Base-by-base conservation (phyloP, 768 basidiomycete genomes). In the Mycena crocata region DNA sequence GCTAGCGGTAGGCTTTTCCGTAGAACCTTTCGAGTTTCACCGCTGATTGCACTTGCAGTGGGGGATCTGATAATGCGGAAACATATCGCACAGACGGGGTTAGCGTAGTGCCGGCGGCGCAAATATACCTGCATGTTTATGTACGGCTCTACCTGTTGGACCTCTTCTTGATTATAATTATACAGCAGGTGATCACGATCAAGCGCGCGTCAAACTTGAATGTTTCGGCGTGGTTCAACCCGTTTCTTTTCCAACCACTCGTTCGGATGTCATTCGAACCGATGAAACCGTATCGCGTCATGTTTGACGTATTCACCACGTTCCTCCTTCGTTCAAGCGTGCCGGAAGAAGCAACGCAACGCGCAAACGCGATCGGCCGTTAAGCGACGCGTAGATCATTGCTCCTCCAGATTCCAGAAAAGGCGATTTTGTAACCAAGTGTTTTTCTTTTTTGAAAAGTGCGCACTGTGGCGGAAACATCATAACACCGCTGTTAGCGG, bases 1-100 rank as follows among this genome's bases (percentile, higher is more conserved):
- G 80, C 86, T 19, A 87, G 86, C 69, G 88, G 90, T 89, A 62
- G 57, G 85, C 28, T 15, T 35, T 15, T 40, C 6, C 32, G 3
- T n/a, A 52, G 14, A 12, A 21, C 23, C 2, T 13, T 32, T 24
- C 23, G 51, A 34, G 6, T 14, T 17, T 21, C 14, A 23, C 37
- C 35, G 37, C 39, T 52, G 35, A 59, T 56, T 13, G 2, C 30
- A 30, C 14, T 30, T 35, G 19, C 61, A 90, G 89, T 90, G 39
- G 89, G 88, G 52, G 89, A 90, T 80, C 86, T 85, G 12, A 89
- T 91, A 54, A 86, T 91, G 69, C 85, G 89, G 65, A 88, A 87
- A 68, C 90, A 90, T 75, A 85, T 91, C 58, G 81, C 84, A 40
- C 82, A 86, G 67, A 83, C 85, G 42, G 87, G 87, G 19, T 59